Percentiles rank a stretch among this genome's conserved stretches.
phyloP scores from a whole-genome alignment of 768 basidiomycete species.

The Rhodotorula babjevae region DNA sequence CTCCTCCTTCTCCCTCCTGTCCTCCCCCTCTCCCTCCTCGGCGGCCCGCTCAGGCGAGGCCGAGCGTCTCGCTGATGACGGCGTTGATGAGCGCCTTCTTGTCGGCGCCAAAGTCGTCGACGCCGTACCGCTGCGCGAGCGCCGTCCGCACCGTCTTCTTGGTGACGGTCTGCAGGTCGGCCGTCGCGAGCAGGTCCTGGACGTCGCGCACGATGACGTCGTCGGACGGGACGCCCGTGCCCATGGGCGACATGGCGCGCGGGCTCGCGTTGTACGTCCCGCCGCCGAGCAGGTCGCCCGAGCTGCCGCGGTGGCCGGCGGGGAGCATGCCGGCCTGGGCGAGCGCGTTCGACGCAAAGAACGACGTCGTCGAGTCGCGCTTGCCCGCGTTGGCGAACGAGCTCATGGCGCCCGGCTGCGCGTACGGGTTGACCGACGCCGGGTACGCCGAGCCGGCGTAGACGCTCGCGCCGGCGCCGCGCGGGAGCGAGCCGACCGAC shows the following conservation, averaged over 20 bases:
- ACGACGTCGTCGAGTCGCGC: slow-evolving; percentile 24
- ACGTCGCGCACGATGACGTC: slow-evolving; percentile 11
- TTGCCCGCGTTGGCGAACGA: slow-evolving; percentile 5
- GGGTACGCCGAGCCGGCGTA: background rate
- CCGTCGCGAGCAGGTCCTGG: slow-evolving; percentile 64
- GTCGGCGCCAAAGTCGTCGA: slow-evolving; percentile 62
- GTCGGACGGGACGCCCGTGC: slow-evolving; percentile 8
- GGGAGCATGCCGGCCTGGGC: slow-evolving; percentile 3
- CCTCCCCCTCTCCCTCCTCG: no score
- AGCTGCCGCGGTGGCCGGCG: background rate
- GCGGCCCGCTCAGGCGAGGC: background rate
- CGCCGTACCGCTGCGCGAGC: slow-evolving; percentile 74
- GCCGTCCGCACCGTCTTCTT: slow-evolving; percentile 82
- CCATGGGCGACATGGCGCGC: background rate
- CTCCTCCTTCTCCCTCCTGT: no score
- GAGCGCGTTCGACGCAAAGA: slow-evolving; percentile 32
- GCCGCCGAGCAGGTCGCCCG: slow-evolving; percentile 1
- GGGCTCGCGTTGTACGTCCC: background rate
- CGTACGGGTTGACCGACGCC: background rate
- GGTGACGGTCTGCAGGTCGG: slow-evolving; percentile 83
- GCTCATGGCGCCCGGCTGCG: background rate
- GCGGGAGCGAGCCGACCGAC: slow-evolving; percentile 3
- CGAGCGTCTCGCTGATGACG: slow-evolving; percentile 57
- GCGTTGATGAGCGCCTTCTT: slow-evolving; percentile 67
- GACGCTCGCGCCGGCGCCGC: background rate